Conservation (phyloP, 179 eudicot species). For the Patellifolia procumbens region DNA sequence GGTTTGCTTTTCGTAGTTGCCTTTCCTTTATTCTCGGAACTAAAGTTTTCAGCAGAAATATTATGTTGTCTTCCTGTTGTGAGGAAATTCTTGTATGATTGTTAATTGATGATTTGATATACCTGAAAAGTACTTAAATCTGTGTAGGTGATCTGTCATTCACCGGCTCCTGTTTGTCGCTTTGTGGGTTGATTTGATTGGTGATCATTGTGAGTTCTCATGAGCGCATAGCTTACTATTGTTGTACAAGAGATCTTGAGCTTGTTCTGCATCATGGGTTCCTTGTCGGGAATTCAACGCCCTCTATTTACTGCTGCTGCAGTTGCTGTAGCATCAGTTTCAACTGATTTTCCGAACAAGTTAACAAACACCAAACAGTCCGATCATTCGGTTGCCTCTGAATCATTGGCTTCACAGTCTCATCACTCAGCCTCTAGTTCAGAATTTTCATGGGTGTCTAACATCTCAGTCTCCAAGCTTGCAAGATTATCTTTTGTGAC, state of each 20-base stretch:
- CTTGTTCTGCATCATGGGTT: constrained; percentile 48
- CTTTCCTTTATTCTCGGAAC: constrained; percentile 7
- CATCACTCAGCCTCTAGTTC: constrained; percentile 28
- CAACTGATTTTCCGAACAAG: constrained; percentile 68
- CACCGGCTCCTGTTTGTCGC: neutral
- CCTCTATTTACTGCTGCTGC: constrained; percentile 83
- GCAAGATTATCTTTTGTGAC: constrained; percentile 53
- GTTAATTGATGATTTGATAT: neutral
- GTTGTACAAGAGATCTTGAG: constrained; percentile 39
- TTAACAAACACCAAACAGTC: constrained; percentile 40
- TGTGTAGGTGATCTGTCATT: constrained; percentile 31
- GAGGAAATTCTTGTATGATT: neutral
- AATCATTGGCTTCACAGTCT: constrained; percentile 33
- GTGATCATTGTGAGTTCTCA: constrained; percentile 14
- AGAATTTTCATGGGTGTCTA: constrained; percentile 67
- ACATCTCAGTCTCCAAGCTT: constrained; percentile 67
- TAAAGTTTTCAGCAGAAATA: neutral
- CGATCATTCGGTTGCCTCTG: constrained; percentile 38
- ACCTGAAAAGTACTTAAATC: neutral
- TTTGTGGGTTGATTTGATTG: constrained; percentile 5
- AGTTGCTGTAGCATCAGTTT: constrained; percentile 73
- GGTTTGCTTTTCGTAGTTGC: neutral
- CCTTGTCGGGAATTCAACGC: constrained; percentile 74
- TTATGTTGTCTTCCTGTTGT: constrained; percentile 3
- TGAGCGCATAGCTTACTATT: constrained; percentile 22